These are phyloP conservation scores for Kwoniella bestiolae DNA, from an alignment of 768 basidiomycete genomes.

Conservation along the genomic window DNA sequence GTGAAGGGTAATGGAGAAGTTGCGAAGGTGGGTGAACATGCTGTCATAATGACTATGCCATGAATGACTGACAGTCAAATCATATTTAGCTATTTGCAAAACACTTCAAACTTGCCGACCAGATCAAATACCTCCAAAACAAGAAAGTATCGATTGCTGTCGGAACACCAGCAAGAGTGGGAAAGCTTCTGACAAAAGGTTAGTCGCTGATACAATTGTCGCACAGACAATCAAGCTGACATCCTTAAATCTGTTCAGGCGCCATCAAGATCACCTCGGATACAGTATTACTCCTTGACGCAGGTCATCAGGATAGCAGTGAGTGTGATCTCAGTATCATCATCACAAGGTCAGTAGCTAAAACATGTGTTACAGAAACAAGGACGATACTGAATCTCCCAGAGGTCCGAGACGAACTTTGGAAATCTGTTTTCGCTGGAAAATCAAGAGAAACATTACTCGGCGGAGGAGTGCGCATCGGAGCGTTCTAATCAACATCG, in stretches of 20 bases:
- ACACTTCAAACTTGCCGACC: slow-evolving; percentile 88
- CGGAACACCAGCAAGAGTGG: slow-evolving; percentile 88
- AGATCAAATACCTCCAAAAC: slow-evolving; percentile 76
- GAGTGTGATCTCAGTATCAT: slow-evolving; percentile 14
- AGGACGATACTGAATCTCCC: slow-evolving; percentile 51
- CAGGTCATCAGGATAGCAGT: slow-evolving; percentile 48
- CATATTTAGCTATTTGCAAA: slow-evolving; percentile 87
- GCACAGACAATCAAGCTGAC: too few relatives aligned
- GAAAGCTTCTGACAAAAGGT: slow-evolving; percentile 68
- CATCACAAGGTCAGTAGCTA: not conserved
- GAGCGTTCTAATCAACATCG: slow-evolving; percentile 42
- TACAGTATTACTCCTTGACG: slow-evolving; percentile 46
- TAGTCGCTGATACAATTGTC: slow-evolving; percentile 26
- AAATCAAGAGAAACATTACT: slow-evolving; percentile 41
- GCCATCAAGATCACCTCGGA: slow-evolving; percentile 45
- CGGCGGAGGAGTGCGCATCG: slow-evolving; percentile 43
- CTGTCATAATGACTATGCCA: too few relatives aligned
- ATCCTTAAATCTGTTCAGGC: slow-evolving; percentile 12
- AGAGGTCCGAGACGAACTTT: slow-evolving; percentile 53
- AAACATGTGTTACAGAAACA: slow-evolving; percentile 38
- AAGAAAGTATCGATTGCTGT: slow-evolving; percentile 88
- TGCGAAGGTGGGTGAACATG: slow-evolving; percentile 64
- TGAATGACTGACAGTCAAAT: too few relatives aligned
- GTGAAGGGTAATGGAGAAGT: slow-evolving; percentile 78
- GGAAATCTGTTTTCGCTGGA: slow-evolving; percentile 52